These are phyloP conservation scores for Solanum chacoense DNA, from an alignment of 305 asterid species.

Conservation along the genomic window DNA sequence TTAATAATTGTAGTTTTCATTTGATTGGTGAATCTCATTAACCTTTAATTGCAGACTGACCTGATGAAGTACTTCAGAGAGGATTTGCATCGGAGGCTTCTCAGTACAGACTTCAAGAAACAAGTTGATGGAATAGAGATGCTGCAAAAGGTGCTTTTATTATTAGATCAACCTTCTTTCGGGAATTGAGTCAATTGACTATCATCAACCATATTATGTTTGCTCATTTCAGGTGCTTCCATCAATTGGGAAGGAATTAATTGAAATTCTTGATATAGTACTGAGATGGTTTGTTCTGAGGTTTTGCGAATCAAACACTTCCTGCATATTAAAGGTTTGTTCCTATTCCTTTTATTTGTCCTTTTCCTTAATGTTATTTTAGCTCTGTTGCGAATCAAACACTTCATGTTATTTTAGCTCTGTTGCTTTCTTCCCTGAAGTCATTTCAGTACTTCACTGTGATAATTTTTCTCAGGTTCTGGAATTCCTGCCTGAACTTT, in stretches of 20 bases:
- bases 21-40: not conserved
- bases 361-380: not conserved
- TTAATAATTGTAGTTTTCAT: not conserved
- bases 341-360: not conserved
- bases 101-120: slow-evolving; percentile 87
- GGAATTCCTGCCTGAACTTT: slow-evolving; percentile 95
- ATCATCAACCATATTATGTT: slow-evolving; percentile 12
- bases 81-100: slow-evolving; percentile 83
- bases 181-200: slow-evolving; percentile 1
- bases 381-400: not conserved
- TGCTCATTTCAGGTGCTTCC: slow-evolving; percentile 67
- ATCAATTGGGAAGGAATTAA: slow-evolving; percentile 60
- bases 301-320: slow-evolving; percentile 86
- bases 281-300: slow-evolving; percentile 92
- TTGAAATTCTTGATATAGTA: slow-evolving; percentile 84
- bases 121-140: slow-evolving; percentile 99
- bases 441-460: slow-evolving; percentile 4
- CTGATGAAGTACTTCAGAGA: slow-evolving; percentile 85
- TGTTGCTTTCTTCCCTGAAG: not conserved
- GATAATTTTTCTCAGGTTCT: slow-evolving; percentile 52
- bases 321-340: slow-evolving; percentile 82
- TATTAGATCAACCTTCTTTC: not conserved
- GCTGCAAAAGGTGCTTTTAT: slow-evolving; percentile 74
- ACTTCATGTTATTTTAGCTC: not conserved
- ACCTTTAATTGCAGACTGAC: slow-evolving; percentile 47